Evolutionary conservation across 2,329 filamentous ascomycete genomes (phyloP).

Genomic region (Mariannaea sp.): DNA sequence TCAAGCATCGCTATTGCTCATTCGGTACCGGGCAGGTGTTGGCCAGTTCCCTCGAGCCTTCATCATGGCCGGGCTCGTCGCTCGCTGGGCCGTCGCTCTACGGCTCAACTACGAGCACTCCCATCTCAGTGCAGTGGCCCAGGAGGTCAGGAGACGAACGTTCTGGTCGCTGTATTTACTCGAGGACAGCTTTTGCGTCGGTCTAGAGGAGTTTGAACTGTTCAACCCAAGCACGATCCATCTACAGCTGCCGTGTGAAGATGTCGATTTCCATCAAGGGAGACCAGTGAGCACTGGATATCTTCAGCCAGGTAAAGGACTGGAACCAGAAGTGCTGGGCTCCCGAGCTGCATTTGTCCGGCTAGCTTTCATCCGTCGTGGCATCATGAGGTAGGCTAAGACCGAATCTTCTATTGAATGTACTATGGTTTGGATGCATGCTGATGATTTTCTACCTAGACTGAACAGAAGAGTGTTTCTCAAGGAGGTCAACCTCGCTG

Average conservation of each 20-base stretch:
- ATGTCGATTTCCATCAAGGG: constrained; percentile 32
- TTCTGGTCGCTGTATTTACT: constrained; percentile 37
- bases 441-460: background rate
- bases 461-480: constrained; percentile 33
- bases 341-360: constrained; percentile 34
- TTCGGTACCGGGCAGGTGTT: constrained; percentile 34
- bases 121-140: constrained; percentile 28
- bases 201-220: constrained; percentile 35
- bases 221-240: constrained; percentile 35
- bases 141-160: constrained; percentile 34
- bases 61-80: constrained; percentile 36
- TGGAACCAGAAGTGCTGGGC: constrained; percentile 33
- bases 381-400: constrained; percentile 26
- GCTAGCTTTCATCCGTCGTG: constrained; percentile 30
- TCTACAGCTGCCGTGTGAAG: constrained; percentile 35
- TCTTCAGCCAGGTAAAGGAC: constrained; percentile 33
- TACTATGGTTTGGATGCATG: too few relatives aligned
- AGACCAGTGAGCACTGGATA: constrained; percentile 31
- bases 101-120: constrained; percentile 38
- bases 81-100: constrained; percentile 36
- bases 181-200: constrained; percentile 38
- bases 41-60: constrained; percentile 36
- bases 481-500: constrained; percentile 33
- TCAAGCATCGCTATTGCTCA: constrained; percentile 34
- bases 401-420: too few relatives aligned